These are phyloP conservation scores for Euphorbia tirucalli DNA, from an alignment of 345 rosid genomes.

Conservation along the genomic window DNA sequence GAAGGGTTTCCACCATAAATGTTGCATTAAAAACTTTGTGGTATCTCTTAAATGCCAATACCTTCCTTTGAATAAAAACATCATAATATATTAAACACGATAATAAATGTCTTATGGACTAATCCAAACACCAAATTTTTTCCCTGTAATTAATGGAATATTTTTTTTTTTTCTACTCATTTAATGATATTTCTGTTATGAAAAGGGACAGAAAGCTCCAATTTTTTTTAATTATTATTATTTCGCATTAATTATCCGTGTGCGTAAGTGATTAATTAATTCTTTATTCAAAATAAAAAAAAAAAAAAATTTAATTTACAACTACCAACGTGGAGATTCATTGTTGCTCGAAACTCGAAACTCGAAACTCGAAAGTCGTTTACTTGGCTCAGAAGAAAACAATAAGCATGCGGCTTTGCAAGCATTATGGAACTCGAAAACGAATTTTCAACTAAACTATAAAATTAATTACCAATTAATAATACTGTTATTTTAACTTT, in stretches of 20 bases:
- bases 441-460: too few species aligned
- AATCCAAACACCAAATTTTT: not conserved
- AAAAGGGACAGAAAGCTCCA: not conserved
- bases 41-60: slow-evolving; percentile 23
- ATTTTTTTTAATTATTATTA: too few species aligned
- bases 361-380: not conserved
- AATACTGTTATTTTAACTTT: too few species aligned
- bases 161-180: not conserved
- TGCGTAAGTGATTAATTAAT: not conserved
- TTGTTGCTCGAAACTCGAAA: not conserved
- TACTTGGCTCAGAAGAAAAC: not conserved
- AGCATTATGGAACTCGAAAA: too few species aligned
- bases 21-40: slow-evolving; percentile 13
- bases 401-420: too few species aligned
- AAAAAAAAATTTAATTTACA: not conserved
- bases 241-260: not conserved
- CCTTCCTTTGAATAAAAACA: slow-evolving; percentile 16
- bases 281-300: not conserved
- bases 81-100: not conserved
- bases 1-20: slow-evolving; percentile 12
- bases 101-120: slow-evolving; percentile 11
- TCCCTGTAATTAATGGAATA: not conserved
- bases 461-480: too few species aligned
- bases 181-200: not conserved
- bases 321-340: not conserved